Evolutionary conservation across 768 basidiomycete species (phyloP).

Genomic region (Megacollybia marginata): DNA sequence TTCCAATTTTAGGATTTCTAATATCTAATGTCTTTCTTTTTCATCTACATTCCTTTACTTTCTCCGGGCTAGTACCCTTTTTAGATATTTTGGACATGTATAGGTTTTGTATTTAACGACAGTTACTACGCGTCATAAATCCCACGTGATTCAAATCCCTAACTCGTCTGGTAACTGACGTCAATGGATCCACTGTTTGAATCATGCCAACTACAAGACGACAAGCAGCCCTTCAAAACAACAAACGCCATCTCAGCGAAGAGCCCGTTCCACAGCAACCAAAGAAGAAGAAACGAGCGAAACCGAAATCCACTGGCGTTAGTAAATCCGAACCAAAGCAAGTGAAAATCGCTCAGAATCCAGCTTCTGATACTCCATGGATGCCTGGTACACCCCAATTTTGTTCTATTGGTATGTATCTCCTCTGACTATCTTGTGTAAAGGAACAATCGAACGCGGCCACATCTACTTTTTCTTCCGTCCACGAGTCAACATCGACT

Average conservation of each 20-base stretch:
- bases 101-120: no score
- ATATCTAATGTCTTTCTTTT: no score
- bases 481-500: no score
- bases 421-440: neutral
- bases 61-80: no score
- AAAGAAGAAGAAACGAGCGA: neutral
- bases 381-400: neutral
- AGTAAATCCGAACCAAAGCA: neutral
- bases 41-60: no score
- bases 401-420: neutral
- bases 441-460: slow-evolving; percentile 51
- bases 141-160: no score
- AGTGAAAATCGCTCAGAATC: neutral
- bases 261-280: neutral
- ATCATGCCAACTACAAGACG: slow-evolving; percentile 3
- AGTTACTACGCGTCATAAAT: no score
- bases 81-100: no score
- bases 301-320: no score
- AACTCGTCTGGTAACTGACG: no score
- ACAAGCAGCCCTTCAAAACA: neutral
- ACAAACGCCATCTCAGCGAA: neutral
- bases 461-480: slow-evolving; percentile 63
- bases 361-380: neutral
- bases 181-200: neutral
- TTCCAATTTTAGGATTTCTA: no score